Conservation (phyloP, 306 rosid species). For the Sicyos baderoa region DNA sequence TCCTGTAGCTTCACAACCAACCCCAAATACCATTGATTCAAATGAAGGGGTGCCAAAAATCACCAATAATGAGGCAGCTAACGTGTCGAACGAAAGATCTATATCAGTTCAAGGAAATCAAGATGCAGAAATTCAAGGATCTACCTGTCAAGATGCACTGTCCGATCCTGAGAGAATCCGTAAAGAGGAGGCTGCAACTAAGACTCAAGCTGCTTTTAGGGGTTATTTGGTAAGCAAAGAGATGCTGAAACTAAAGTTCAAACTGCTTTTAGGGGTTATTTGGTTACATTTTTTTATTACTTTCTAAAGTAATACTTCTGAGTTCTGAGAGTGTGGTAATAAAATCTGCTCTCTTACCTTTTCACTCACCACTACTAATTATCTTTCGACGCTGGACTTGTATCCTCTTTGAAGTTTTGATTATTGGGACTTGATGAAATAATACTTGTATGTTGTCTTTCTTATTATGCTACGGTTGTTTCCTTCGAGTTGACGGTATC, state of each 20-base stretch:
- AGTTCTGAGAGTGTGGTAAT: conserved; percentile 24
- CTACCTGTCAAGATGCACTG: conserved; percentile 40
- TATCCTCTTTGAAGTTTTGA: background rate
- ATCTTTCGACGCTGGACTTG: background rate
- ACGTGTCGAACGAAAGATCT: conserved; percentile 25
- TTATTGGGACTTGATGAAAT: conserved; percentile 13
- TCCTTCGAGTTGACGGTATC: background rate
- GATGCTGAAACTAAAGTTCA: conserved; percentile 72
- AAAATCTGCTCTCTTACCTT: background rate
- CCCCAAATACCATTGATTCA: conserved; percentile 23
- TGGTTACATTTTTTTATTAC: conserved; percentile 30
- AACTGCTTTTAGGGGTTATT: conserved; percentile 85
- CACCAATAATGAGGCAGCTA: conserved; percentile 43
- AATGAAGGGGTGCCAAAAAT: conserved; percentile 39
- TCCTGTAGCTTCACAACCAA: conserved; percentile 29
- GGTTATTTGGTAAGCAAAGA: conserved; percentile 78
- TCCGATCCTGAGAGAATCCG: conserved; percentile 55
- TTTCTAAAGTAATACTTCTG: conserved; percentile 10
- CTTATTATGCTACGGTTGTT: background rate
- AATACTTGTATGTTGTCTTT: too few species aligned
- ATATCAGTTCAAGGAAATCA: conserved; percentile 31
- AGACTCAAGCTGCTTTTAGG: conserved; percentile 91
- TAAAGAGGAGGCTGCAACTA: conserved; percentile 82
- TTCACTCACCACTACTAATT: background rate
- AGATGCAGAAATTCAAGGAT: conserved; percentile 41